Evolutionary conservation across 2,329 filamentous ascomycete genomes (phyloP).

Genomic region (Trichoderma sp.): DNA sequence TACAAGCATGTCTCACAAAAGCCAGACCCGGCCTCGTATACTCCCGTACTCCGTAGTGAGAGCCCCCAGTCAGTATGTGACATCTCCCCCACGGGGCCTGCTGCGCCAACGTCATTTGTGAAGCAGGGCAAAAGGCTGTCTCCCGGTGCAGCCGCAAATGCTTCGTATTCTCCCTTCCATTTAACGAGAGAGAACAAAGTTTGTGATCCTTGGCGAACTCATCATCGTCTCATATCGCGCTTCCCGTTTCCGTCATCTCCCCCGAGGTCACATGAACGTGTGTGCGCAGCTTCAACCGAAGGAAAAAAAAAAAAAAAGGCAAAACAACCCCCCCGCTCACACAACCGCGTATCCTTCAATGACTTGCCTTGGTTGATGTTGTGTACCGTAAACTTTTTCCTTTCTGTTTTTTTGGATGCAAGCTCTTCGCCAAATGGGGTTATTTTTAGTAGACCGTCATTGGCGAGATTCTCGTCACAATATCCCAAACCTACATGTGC

Average conservation of each 20-base stretch:
- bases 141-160: slow-evolving; percentile 2
- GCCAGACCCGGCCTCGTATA: neutral
- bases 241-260: neutral
- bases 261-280: slow-evolving; percentile 14
- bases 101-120: slow-evolving; percentile 7
- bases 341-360: neutral
- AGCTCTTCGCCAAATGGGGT: slow-evolving; percentile 5
- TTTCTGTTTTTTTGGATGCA: neutral
- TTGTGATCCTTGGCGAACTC: neutral
- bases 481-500: neutral
- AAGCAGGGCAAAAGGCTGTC: neutral
- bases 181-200: neutral
- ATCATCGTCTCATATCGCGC: neutral
- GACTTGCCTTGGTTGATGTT: neutral
- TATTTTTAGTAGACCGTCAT: neutral
- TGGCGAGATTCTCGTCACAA: neutral
- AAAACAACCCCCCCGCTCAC: neutral
- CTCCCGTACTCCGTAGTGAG: no score
- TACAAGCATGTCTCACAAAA: slow-evolving; percentile 4
- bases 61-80: neutral
- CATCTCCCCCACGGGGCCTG: slow-evolving; percentile 9
- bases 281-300: neutral
- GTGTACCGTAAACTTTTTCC: neutral
- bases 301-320: no score
- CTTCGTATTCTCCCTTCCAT: slow-evolving; percentile 2